phyloP scores from a whole-genome alignment of 768 basidiomycete species.

The Pleurotus cornucopiae region DNA sequence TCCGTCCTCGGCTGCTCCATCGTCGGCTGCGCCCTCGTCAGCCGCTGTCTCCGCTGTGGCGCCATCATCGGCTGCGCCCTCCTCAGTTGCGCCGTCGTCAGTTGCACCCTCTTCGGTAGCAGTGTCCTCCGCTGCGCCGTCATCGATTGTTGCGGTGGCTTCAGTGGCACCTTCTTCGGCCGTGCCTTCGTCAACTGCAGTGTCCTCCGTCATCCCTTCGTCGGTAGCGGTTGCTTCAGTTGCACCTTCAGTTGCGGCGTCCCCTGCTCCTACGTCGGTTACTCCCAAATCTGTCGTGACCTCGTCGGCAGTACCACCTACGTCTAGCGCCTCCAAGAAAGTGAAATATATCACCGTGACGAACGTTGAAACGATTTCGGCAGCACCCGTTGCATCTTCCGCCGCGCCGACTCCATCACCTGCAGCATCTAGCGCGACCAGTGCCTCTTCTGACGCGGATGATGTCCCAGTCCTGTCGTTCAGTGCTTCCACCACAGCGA shows the following conservation, averaged over 20 bases:
- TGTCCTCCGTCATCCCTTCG: too few species aligned
- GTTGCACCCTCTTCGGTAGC: too few species aligned
- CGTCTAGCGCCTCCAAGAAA: not conserved
- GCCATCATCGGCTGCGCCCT: too few species aligned
- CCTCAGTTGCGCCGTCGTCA: too few species aligned
- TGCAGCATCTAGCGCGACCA: not conserved
- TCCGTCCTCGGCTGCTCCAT: too few species aligned
- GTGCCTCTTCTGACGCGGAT: not conserved
- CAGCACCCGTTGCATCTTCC: not conserved
- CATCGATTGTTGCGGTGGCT: too few species aligned
- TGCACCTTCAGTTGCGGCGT: too few species aligned
- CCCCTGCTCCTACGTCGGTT: not conserved
- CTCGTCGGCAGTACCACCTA: not conserved
- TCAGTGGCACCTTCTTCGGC: not conserved
- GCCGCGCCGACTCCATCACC: not conserved
- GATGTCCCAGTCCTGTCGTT: conserved; percentile 1
- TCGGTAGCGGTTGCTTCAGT: too few species aligned
- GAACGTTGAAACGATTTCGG: not conserved
- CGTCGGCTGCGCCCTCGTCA: too few species aligned
- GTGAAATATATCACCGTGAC: conserved; percentile 6
- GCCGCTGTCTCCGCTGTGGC: too few species aligned
- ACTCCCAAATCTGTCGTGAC: too few species aligned
- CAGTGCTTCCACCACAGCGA: not conserved
- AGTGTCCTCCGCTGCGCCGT: too few species aligned
- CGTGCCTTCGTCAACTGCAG: not conserved